Evolutionary conservation across 208 protist genomes (phyloP).

Genomic region (Leishmania arabica): DNA sequence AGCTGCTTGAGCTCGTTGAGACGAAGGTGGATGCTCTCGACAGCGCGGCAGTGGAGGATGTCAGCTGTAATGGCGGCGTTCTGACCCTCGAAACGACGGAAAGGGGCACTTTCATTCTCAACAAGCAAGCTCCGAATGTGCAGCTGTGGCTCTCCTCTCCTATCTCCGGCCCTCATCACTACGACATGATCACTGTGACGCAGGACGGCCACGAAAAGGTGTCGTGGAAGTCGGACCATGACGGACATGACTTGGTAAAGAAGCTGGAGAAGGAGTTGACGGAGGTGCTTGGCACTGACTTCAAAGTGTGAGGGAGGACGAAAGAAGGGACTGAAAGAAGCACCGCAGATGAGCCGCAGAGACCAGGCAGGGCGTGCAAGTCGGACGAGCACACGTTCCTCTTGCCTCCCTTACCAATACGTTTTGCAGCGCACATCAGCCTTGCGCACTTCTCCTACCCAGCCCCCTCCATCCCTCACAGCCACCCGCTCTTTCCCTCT

Average conservation of each 20-base stretch:
- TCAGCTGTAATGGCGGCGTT: conserved; percentile 69
- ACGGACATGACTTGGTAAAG: conserved; percentile 68
- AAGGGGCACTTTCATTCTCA: conserved; percentile 85
- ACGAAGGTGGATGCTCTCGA: conserved; percentile 61
- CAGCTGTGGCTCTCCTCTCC: conserved; percentile 94
- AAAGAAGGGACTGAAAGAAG: neutral
- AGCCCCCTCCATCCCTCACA: neutral
- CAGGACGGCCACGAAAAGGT: conserved; percentile 25
- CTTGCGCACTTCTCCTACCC: neutral
- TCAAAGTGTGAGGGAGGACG: conserved; percentile 27
- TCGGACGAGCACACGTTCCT: neutral
- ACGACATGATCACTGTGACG: conserved; percentile 64
- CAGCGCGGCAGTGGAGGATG: conserved; percentile 56
- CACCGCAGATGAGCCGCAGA: neutral
- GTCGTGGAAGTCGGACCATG: conserved; percentile 59
- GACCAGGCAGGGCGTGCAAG: neutral
- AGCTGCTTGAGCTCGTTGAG: conserved; percentile 67
- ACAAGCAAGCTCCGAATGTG: conserved; percentile 92
- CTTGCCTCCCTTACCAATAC: neutral
- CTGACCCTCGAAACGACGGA: conserved; percentile 70
- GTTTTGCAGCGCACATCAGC: neutral
- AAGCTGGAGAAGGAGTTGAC: conserved; percentile 73
- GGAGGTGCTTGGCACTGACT: conserved; percentile 34
- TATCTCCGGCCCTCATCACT: conserved; percentile 89
- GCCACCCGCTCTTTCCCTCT: neutral